Evolutionary conservation across 179 eudicot species (phyloP), one percentile per base, ranked within the genome.

Genomic region (Spergularia azorica): DNA sequence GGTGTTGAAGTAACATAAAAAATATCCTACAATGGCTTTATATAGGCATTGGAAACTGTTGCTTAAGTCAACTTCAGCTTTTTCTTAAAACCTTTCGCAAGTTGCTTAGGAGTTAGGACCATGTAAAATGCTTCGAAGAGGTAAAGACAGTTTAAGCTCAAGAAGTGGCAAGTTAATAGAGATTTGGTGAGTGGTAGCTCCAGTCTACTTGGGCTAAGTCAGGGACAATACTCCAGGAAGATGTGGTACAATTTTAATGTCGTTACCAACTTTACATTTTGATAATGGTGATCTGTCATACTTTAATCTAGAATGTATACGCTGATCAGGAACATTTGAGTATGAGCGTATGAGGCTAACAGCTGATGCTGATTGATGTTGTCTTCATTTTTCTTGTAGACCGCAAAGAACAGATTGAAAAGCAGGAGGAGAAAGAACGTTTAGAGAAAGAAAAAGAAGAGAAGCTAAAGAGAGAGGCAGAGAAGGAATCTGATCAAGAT

Each of bases 371-470:
- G 52, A 70, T 71, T 54, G 26, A 71, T 56, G 13, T n/a, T 55
- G 50, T 43, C 63, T 59, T 38, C 48, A 20, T 67, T 18, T 78
- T 39, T 56, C 77, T 79, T 46, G 62, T 78, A 95, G 99, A 90
- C 12, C 97, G 85, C 72, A 93, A 91, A 80, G 99, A 90, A 71
- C 94, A 87, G 79, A 95, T 95, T 77, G 99, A 95, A 79, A 91
- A 94, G 82, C 96, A 89, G 69, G 99, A 95, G 86, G 98, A 95
- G 87, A 84, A 88, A 80, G 98, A 91, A 76, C 94, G 97, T 43
- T 74, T 90, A 70, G 91, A 90, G 81, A 91, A 88, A 83, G 97
- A 91, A 82, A 91, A 89, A 81, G 99, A 91, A 88, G 96, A 89
- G 82, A 89, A 86, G 80, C 89, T 85, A 79, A 87, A 79, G 81